Evolutionary conservation across 2,329 filamentous ascomycete genomes (phyloP).

Genomic region (Exutisphaerella laricina): DNA sequence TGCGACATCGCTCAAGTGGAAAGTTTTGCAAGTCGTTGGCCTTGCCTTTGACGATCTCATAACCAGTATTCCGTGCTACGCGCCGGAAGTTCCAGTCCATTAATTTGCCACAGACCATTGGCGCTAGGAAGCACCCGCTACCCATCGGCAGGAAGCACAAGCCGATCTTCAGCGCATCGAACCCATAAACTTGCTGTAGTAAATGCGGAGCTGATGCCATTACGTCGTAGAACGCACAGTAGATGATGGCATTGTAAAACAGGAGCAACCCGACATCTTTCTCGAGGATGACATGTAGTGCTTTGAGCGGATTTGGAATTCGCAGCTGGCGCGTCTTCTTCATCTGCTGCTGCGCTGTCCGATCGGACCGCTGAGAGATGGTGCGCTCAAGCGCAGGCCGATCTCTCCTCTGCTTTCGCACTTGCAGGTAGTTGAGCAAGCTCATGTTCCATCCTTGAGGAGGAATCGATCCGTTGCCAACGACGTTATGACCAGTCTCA

Average conservation of each 20-base stretch:
- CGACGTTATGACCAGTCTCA: constrained; percentile 37
- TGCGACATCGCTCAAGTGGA: constrained; percentile 43
- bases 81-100: constrained; percentile 70
- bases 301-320: constrained; percentile 41
- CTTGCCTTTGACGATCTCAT: constrained; percentile 54
- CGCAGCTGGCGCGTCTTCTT: constrained; percentile 23
- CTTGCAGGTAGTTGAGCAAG: neutral
- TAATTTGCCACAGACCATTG: constrained; percentile 45
- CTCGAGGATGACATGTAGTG: constrained; percentile 36
- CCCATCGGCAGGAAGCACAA: constrained; percentile 25
- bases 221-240: neutral
- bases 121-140: neutral
- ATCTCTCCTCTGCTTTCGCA: neutral
- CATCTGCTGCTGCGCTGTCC: neutral
- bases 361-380: neutral
- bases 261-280: constrained; percentile 4
- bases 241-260: neutral
- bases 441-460: constrained; percentile 12
- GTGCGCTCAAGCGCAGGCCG: neutral
- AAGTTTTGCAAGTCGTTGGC: constrained; percentile 47
- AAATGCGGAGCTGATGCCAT: neutral
- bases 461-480: constrained; percentile 32
- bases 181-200: neutral
- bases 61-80: constrained; percentile 58
- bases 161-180: constrained; percentile 23